These are phyloP conservation scores for Diphasiastrum complanatum DNA, from an alignment of 83 land plant species.

Conservation along the genomic window DNA sequence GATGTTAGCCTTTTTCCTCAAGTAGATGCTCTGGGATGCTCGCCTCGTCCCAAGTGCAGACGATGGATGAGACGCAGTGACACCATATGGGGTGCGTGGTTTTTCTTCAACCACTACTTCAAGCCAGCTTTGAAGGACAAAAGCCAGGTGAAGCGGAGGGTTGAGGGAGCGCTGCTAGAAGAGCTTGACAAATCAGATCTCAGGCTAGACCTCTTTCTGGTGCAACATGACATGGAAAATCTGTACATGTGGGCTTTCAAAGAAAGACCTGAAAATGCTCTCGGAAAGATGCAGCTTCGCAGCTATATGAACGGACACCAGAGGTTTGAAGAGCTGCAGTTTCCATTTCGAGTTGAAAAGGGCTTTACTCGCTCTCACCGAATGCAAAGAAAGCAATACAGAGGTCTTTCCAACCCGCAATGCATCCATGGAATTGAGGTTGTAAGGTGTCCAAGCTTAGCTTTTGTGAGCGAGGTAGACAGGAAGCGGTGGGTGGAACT, in stretches of 20 bases:
- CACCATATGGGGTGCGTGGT: no score
- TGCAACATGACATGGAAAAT: neutral
- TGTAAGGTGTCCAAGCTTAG: neutral
- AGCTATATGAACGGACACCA: neutral
- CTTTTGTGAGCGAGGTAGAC: neutral
- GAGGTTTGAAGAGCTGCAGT: neutral
- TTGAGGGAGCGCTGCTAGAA: neutral
- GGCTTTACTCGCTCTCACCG: neutral
- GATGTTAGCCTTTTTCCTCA: neutral
- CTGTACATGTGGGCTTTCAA: neutral
- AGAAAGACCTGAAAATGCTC: no score
- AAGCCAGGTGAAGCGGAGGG: neutral
- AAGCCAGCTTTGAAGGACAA: neutral
- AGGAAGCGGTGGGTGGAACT: neutral
- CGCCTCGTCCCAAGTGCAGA: neutral
- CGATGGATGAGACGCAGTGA: neutral
- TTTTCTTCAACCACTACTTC: no score
- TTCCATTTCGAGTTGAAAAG: neutral
- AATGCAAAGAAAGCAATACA: neutral
- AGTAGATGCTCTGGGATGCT: neutral
- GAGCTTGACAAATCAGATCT: neutral
- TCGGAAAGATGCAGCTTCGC: neutral
- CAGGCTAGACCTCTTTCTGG: neutral
- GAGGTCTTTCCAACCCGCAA: neutral
- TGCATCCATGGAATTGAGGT: conserved; percentile 1